phyloP scores from a whole-genome alignment of 371 early-diverging fungal genomes.

The Mucor lusitanicus region DNA sequence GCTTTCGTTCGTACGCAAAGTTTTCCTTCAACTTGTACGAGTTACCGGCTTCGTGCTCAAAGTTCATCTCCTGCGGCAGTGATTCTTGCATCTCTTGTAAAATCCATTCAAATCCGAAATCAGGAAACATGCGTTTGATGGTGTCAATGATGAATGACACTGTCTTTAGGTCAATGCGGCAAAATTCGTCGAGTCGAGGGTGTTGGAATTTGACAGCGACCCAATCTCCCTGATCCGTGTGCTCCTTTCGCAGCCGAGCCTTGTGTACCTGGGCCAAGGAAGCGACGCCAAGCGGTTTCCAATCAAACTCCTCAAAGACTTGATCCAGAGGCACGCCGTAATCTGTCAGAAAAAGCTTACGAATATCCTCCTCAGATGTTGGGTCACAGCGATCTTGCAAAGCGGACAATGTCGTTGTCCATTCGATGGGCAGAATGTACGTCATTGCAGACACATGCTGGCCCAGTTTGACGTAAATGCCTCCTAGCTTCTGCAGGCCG shows the following conservation, averaged over 20 bases:
- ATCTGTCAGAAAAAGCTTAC: constrained; percentile 70
- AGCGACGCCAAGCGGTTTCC: constrained; percentile 80
- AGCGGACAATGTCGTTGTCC: constrained; percentile 80
- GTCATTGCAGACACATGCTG: constrained; percentile 89
- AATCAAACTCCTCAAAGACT: constrained; percentile 73
- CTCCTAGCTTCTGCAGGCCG: constrained; percentile 69
- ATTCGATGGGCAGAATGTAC: constrained; percentile 87
- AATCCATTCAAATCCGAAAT: constrained; percentile 92
- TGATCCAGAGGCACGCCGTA: constrained; percentile 63
- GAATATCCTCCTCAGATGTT: constrained; percentile 65
- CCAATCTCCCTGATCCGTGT: constrained; percentile 42
- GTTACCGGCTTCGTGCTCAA: constrained; percentile 79
- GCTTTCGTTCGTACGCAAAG: constrained; percentile 49
- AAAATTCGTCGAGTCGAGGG: constrained; percentile 73
- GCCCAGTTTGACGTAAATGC: constrained; percentile 93
- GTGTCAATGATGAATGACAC: constrained; percentile 63
- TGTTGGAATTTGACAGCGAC: constrained; percentile 97
- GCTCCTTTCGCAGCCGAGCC: constrained; percentile 53
- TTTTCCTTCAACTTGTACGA: constrained; percentile 62
- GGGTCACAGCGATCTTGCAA: constrained; percentile 87
- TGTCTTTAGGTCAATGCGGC: constrained; percentile 82
- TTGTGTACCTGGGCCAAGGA: constrained; percentile 88
- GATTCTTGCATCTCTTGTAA: constrained; percentile 83
- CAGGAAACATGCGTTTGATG: constrained; percentile 78
- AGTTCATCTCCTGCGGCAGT: constrained; percentile 89